Base-by-base conservation (phyloP, 192 early-diverging fungal species). In the Umbelopsis vinacea region DNA sequence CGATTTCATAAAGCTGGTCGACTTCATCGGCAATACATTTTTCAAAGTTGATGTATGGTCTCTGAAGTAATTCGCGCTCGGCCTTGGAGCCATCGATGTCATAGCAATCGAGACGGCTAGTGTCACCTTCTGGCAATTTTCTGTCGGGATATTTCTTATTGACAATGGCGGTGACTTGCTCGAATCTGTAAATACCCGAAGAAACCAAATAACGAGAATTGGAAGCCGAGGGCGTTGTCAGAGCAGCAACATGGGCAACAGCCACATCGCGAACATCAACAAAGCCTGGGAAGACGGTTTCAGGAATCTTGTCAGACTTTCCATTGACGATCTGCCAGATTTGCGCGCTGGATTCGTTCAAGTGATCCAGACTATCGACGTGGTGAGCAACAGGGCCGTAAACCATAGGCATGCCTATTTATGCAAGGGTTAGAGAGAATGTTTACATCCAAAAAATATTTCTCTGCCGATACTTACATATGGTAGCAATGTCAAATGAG, bases 211-310 rank as follows among this genome's bases (percentile, higher is more conserved):
- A 63, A 1, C 57, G 57, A 38, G 57, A 19, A n/a, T 63, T 63
- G 35, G 57, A 63, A 2, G 57, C 57, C 14, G 26, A 3, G 0
- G 57, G 33, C 4, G 17, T 17, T 12, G 26, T 19, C 19, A 63
- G 6, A 29, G 57, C 57, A 19, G 29, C 17, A 37, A 63, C 57
- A 35, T 63, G 57, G 33, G 29, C 57, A 0, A 37, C 33, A 2
- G 57, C 57, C 3, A 29, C 17, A 63, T 63, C 57, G 15, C 57
- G 57, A 12, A 63, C 57, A 63, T 63, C 57, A n/a, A 63, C 57
- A 63, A 63, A 63, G 33, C 29, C 57, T 3, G 57, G 57, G 26
- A 63, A 29, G 3, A 26, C 29, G 35, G 57, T 63, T 29, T 22
- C 24, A 2, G 57, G 57, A 37, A 63, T 17, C 3, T 29, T 12